Conservation (phyloP, 331 rosid species). For the Acacia pycnantha region DNA sequence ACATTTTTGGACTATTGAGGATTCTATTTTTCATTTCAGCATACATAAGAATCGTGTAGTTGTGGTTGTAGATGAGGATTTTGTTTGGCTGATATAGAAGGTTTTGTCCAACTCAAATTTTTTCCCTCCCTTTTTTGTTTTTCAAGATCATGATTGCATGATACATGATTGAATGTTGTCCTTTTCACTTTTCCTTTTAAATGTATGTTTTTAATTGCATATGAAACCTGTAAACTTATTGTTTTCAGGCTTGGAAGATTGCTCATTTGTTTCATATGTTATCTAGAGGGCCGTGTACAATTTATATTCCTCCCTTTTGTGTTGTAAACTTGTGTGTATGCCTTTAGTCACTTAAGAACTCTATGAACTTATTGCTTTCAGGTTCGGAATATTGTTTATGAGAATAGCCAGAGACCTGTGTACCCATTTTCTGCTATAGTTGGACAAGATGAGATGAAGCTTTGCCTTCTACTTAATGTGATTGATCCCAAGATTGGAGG, state of each 20-base stretch:
- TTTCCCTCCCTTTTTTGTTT: neutral
- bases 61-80: neutral
- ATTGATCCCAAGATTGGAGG: neutral
- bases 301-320: neutral
- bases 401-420: neutral
- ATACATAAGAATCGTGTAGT: neutral
- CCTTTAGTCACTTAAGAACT: neutral
- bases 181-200: neutral
- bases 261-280: neutral
- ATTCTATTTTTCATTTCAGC: neutral
- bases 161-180: neutral
- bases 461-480: neutral
- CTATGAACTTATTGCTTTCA: neutral
- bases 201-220: neutral
- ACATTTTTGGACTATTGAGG: neutral
- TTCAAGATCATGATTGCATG: neutral
- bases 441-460: constrained; percentile 3
- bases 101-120: neutral
- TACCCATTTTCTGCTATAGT: neutral
- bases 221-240: neutral
- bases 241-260: neutral
- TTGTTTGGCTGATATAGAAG: neutral
- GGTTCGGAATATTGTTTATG: neutral
- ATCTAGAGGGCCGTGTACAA: neutral
- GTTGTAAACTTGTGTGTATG: neutral